Conservation (phyloP, 2,329 filamentous ascomycete genomes). For the Coniochaeta prunicola region DNA sequence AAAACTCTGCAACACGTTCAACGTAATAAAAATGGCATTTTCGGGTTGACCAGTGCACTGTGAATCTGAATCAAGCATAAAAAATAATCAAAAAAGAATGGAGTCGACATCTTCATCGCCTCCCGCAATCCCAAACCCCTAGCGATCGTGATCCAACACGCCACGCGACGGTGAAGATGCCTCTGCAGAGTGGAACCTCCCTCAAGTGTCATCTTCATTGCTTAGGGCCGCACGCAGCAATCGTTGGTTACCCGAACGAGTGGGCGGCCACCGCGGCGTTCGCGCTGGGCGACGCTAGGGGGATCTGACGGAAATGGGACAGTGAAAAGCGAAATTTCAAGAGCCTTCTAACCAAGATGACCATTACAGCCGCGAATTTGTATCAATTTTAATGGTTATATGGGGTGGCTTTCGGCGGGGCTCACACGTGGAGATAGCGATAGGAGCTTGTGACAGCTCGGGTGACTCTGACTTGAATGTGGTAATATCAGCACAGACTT, state of each 20-base stretch:
- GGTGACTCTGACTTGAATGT: too few species aligned
- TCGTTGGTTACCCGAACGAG: slow-evolving; percentile 63
- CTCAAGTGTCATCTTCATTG: slow-evolving; percentile 64
- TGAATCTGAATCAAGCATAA: background rate
- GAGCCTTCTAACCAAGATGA: slow-evolving; percentile 49
- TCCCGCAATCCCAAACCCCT: slow-evolving; percentile 48
- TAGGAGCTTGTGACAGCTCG: background rate
- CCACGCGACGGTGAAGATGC: slow-evolving; percentile 63
- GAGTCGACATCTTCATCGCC: slow-evolving; percentile 50
- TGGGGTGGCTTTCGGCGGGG: slow-evolving; percentile 1
- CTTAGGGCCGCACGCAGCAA: slow-evolving; percentile 54
- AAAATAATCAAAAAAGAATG: slow-evolving; percentile 14
- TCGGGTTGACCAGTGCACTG: background rate
- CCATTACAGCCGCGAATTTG: slow-evolving; percentile 50
- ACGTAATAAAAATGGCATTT: background rate
- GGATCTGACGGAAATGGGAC: slow-evolving; percentile 50
- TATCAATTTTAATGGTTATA: slow-evolving; percentile 1
- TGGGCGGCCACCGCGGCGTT: slow-evolving; percentile 59
- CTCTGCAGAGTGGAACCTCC: slow-evolving; percentile 69
- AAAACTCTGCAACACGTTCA: background rate
- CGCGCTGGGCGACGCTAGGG: slow-evolving; percentile 56
- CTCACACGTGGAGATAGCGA: background rate
- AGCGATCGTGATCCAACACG: slow-evolving; percentile 60
- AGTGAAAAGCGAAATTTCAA: slow-evolving; percentile 39
- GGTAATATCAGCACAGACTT: too few species aligned